These are phyloP conservation scores for Candida michaelii DNA, from an alignment of 805 yeast species.

Conservation along the genomic window DNA sequence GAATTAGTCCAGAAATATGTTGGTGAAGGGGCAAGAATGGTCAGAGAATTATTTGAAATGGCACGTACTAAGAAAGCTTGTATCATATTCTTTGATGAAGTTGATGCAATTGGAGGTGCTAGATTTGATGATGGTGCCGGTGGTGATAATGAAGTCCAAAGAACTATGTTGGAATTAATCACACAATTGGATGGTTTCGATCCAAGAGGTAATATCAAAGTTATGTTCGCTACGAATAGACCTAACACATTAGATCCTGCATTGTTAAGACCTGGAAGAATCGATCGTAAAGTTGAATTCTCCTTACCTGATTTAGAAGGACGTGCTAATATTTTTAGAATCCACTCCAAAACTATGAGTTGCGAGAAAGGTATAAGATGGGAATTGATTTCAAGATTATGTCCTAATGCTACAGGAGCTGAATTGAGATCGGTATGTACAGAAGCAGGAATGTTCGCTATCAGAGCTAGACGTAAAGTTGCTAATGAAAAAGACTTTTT, in stretches of 20 bases:
- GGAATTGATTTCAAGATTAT: constrained; percentile 95
- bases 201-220: constrained; percentile 98
- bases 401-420: constrained; percentile 99
- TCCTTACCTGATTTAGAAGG: constrained; percentile 96
- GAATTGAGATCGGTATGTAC: constrained; percentile 98
- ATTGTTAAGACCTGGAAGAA: constrained; percentile 95
- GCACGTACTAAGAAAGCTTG: constrained; percentile 98
- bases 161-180: constrained; percentile 97
- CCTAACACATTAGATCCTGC: constrained; percentile 99
- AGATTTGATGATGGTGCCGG: constrained; percentile 99
- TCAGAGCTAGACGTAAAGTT: constrained; percentile 95
- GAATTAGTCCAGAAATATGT: constrained; percentile 98
- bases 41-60: constrained; percentile 97
- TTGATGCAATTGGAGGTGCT: constrained; percentile 99
- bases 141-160: constrained; percentile 98
- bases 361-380: constrained; percentile 97
- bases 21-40: constrained; percentile 99
- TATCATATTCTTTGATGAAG: constrained; percentile 96
- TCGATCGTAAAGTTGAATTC: constrained; percentile 97
- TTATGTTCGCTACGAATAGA: constrained; percentile 98
- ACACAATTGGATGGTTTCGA: constrained; percentile 98
- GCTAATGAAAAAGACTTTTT: constrained; percentile 98
- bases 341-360: constrained; percentile 96
- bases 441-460: constrained; percentile 99
- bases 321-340: constrained; percentile 94